Evolutionary conservation across 2,329 filamentous ascomycete genomes (phyloP).

Genomic region (Furcasterigmium sp.): DNA sequence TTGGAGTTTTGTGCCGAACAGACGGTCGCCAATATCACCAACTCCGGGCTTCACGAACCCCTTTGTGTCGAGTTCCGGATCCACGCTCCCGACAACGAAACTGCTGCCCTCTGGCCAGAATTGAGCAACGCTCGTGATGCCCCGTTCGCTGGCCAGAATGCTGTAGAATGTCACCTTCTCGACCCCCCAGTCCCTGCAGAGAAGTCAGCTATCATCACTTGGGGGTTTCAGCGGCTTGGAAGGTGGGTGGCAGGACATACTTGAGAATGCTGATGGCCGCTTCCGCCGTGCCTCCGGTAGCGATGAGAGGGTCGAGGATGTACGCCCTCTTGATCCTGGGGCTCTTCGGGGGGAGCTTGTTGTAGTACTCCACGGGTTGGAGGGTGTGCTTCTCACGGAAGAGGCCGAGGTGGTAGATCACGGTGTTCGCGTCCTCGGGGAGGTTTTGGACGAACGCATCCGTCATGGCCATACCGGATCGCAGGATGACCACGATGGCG

Average conservation of each 20-base stretch:
- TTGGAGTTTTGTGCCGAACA: conserved; percentile 34
- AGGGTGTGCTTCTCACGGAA: conserved; percentile 60
- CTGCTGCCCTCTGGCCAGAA: conserved; percentile 38
- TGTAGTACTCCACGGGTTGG: conserved; percentile 66
- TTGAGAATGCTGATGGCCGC: conserved; percentile 59
- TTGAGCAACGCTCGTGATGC: conserved; percentile 46
- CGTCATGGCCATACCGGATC: conserved; percentile 30
- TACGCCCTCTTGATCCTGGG: conserved; percentile 47
- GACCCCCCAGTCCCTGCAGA: conserved; percentile 56
- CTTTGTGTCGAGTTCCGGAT: conserved; percentile 38
- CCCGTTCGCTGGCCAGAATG: conserved; percentile 49
- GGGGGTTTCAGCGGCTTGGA: too few relatives aligned
- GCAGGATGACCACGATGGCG: conserved; percentile 26
- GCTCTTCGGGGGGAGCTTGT: conserved; percentile 48
- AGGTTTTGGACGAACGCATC: conserved; percentile 24
- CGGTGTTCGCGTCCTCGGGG: conserved; percentile 17
- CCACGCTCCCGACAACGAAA: conserved; percentile 34
- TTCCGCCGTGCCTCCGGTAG: conserved; percentile 60
- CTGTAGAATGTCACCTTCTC: conserved; percentile 52
- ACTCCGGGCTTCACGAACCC: conserved; percentile 45
- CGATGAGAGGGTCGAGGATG: conserved; percentile 62
- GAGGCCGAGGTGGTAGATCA: conserved; percentile 60
- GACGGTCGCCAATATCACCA: conserved; percentile 44
- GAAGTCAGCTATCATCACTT: not conserved
- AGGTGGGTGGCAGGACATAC: conserved; percentile 5